Conservation (phyloP, 2,329 filamentous ascomycete genomes). For the Fusarium sp. region DNA sequence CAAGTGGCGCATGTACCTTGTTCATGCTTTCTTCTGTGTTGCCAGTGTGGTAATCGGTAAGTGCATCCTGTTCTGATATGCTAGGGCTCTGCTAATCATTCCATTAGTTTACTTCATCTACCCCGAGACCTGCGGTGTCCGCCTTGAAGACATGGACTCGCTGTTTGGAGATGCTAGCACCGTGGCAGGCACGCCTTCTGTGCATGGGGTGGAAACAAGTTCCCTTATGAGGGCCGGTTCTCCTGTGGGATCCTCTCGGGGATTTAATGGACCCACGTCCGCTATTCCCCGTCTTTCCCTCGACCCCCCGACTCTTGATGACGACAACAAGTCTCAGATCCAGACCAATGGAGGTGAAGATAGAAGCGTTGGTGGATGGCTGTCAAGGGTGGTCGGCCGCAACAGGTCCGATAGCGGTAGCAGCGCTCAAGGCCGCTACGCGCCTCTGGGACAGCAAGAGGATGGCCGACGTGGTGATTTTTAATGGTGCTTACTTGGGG, state of each 20-base stretch:
- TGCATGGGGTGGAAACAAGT: constrained; percentile 82
- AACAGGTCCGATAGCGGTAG: constrained; percentile 53
- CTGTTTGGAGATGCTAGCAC: constrained; percentile 95
- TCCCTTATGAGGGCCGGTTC: constrained; percentile 83
- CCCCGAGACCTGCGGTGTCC: constrained; percentile 94
- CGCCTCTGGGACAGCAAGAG: constrained; percentile 57
- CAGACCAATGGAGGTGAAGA: constrained; percentile 50
- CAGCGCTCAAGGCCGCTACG: constrained; percentile 57
- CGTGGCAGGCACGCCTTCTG: constrained; percentile 79
- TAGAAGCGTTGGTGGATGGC: constrained; percentile 64
- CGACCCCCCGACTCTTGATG: constrained; percentile 76
- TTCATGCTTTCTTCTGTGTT: constrained; percentile 97
- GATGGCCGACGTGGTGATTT: constrained; percentile 47
- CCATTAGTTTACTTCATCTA: constrained; percentile 94
- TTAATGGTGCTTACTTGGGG: constrained; percentile 36
- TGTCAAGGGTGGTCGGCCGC: constrained; percentile 55
- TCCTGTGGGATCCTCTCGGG: constrained; percentile 77
- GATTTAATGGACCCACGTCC: constrained; percentile 69
- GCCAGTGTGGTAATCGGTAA: constrained; percentile 95
- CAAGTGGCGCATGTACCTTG: constrained; percentile 91
- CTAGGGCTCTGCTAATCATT: constrained; percentile 13
- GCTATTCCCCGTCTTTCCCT: constrained; percentile 86
- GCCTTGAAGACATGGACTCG: constrained; percentile 95
- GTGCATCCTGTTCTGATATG: constrained; percentile 53
- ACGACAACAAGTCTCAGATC: constrained; percentile 58